A percentile compares a stretch with the other conserved stretches of the same genome.
These are phyloP conservation scores for Fusarium sp. DNA, from an alignment of 2,329 filamentous ascomycete genomes.

Conservation along the genomic window DNA sequence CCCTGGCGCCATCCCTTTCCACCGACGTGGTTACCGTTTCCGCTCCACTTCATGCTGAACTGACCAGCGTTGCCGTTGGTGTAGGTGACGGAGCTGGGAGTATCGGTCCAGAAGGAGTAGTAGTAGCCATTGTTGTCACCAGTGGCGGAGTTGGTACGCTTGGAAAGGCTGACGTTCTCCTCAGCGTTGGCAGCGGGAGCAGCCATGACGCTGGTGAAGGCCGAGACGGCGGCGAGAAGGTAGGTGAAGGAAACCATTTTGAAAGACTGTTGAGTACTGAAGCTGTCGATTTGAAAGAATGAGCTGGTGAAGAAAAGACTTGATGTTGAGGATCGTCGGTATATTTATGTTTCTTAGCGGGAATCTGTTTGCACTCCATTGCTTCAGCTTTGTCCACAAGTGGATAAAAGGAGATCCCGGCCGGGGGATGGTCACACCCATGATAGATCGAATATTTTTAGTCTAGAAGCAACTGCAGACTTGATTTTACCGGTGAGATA, in stretches of 20 bases:
- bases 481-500: constrained; percentile 36
- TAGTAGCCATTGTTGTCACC: constrained; percentile 57
- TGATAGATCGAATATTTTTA: constrained; percentile 2
- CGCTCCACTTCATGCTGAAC: constrained; percentile 61
- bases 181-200: constrained; percentile 31
- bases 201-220: constrained; percentile 37
- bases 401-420: constrained; percentile 16
- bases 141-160: constrained; percentile 54
- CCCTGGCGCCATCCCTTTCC: constrained; percentile 48
- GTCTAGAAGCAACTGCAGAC: not conserved
- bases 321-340: not conserved
- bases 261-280: not conserved
- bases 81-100: constrained; percentile 59
- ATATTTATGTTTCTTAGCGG: constrained; percentile 28
- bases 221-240: constrained; percentile 38
- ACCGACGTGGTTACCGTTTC: constrained; percentile 48
- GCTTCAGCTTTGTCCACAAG: not conserved
- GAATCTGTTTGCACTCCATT: not conserved
- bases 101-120: constrained; percentile 65
- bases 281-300: not conserved
- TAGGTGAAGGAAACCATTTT: constrained; percentile 46
- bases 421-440: constrained; percentile 7
- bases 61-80: constrained; percentile 58
- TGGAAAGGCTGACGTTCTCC: constrained; percentile 46
- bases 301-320: not conserved